These are phyloP conservation scores for Monosporascus sp. DNA, from an alignment of 2,329 filamentous ascomycete genomes.

Conservation along the genomic window DNA sequence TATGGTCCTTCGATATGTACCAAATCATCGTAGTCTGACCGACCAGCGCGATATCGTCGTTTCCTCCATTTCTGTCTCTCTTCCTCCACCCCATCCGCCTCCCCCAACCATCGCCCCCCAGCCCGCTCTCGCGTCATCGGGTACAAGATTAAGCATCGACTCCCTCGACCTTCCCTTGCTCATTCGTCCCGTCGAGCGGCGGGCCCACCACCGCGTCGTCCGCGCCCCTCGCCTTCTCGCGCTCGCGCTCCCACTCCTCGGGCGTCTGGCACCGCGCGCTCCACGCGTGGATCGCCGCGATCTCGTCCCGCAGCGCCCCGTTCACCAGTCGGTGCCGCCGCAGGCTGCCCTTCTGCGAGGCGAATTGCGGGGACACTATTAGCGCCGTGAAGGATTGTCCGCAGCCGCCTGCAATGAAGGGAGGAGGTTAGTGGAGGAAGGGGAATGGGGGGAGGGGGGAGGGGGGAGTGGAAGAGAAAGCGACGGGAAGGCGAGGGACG, in stretches of 20 bases:
- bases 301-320: conserved; percentile 75
- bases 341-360: conserved; percentile 63
- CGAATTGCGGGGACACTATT: conserved; percentile 61
- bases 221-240: not conserved
- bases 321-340: conserved; percentile 86
- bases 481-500: no score
- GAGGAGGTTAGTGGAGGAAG: no score
- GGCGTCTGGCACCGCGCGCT: conserved; percentile 90
- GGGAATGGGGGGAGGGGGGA: no score
- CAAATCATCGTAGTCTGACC: no score
- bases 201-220: conserved; percentile 22
- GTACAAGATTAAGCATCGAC: conserved; percentile 22
- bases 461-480: no score
- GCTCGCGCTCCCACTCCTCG: conserved; percentile 69
- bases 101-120: not conserved
- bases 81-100: not conserved
- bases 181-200: conserved; percentile 38
- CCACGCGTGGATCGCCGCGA: conserved; percentile 90
- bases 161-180: conserved; percentile 34
- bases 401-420: conserved; percentile 45
- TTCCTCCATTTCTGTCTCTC: not conserved
- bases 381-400: conserved; percentile 56
- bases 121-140: not conserved
- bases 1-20: no score
- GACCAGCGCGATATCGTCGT: no score